phyloP scores from a whole-genome alignment of 176 grass and related monocot genomes.

The Avena eriantha region DNA sequence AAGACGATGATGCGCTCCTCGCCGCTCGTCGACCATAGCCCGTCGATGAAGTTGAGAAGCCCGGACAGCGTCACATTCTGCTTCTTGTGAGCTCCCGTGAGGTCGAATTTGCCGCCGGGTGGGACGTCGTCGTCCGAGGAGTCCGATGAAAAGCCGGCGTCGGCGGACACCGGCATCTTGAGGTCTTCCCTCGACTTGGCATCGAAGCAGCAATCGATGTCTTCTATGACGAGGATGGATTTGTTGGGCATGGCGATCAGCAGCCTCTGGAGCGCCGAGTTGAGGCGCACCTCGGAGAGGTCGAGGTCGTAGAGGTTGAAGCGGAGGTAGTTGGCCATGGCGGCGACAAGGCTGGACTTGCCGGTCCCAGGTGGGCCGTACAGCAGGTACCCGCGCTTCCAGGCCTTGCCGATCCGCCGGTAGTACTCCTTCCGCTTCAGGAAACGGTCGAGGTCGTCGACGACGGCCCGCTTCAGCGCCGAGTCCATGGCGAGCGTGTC shows the following conservation, averaged over 20 bases:
- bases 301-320: slow-evolving; percentile 49
- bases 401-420: slow-evolving; percentile 53
- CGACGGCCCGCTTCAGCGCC: neutral
- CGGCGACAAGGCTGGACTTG: slow-evolving; percentile 45
- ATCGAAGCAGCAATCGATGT: slow-evolving; percentile 46
- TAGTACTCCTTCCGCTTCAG: slow-evolving; percentile 44
- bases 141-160: neutral
- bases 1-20: slow-evolving; percentile 88
- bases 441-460: slow-evolving; percentile 47
- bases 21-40: slow-evolving; percentile 62
- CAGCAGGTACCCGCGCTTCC: slow-evolving; percentile 61
- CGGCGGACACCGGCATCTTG: neutral
- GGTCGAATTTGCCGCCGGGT: neutral
- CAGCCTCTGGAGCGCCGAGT: slow-evolving; percentile 24
- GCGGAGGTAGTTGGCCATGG: slow-evolving; percentile 49
- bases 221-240: slow-evolving; percentile 40
- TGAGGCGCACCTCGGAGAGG: slow-evolving; percentile 34
- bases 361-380: slow-evolving; percentile 52
- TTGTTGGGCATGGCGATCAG: slow-evolving; percentile 40
- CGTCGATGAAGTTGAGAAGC: slow-evolving; percentile 56
- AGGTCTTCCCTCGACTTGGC: slow-evolving; percentile 26
- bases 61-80: slow-evolving; percentile 38
- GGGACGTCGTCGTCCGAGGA: neutral
- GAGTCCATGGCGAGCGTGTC: slow-evolving; percentile 67
- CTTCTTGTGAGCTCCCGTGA: neutral